Base-by-base conservation (phyloP, 805 yeast species). In the Candida vaughaniae region DNA sequence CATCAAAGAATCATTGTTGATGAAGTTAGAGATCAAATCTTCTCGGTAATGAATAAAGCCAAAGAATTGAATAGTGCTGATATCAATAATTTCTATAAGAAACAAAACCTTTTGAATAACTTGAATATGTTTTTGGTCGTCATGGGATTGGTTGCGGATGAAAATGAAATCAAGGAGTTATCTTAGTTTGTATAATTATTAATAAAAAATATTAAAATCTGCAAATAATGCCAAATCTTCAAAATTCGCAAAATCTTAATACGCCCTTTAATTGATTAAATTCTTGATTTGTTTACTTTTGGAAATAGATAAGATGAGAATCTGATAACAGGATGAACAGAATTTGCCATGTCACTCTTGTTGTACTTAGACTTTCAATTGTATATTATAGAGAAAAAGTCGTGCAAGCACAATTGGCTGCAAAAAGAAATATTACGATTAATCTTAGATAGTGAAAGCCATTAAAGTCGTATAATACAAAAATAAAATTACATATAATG, bases 1-100 rank as follows among this genome's bases (percentile, higher is more conserved):
- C 96, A 90, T 56, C 97, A 91, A 73, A 78, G 96, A 66, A 79
- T 87, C 43, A 85, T 91, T 51, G 95, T 91, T 29, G 97, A 89
- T 60, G 96, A 88, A 58, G 89, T 88, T 18, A 79, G 97, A 65
- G 93, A 86, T 53, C 90, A 87, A 60, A 90, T 91, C 43, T 91
- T 91, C 53, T 93, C 91, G 22, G 84, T 87, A 8, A 85, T 89
- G 77, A 77, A 71, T 43, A 76, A 80, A 45, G 91, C 96, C 11
- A 85, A 83, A 64, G 73, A 75, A 34, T 70, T 75, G 28, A 70
- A 73, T 36, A 61, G 73, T 54, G 69, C 78, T 45, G 75, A 72
- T 54, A 35, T 60, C 46, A 67, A 62, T 34, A 64, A 64, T 49
- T 56, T 65, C 46, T 64, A 65, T 56, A 68, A 65, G 56, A 75